phyloP scores from a whole-genome alignment of 108 stramenopile genomes.

The Cylindrotheca fusiformis region DNA sequence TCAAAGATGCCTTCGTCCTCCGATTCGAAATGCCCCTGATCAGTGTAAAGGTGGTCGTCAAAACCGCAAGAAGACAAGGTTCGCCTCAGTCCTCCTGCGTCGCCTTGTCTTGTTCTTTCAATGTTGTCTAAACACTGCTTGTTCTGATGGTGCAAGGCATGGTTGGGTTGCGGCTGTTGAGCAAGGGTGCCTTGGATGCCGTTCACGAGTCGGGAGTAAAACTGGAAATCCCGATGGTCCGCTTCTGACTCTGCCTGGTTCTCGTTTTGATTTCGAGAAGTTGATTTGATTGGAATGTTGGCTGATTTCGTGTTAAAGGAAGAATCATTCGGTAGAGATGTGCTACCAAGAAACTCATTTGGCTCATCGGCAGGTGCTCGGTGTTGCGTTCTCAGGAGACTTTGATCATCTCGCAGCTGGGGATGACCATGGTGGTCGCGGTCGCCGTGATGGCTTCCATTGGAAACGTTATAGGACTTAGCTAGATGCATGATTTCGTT shows the following conservation, averaged over 20 bases:
- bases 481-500: too few relatives aligned
- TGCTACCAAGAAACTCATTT: too few relatives aligned
- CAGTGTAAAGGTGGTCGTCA: background rate
- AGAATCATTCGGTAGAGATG: too few relatives aligned
- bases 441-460: too few relatives aligned
- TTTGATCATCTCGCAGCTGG: too few relatives aligned
- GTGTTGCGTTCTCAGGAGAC: too few relatives aligned
- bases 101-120: background rate
- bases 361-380: too few relatives aligned
- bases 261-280: background rate
- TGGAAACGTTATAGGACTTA: too few relatives aligned
- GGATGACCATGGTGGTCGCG: too few relatives aligned
- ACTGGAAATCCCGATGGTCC: conserved; percentile 42
- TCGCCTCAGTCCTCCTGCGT: background rate
- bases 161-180: background rate
- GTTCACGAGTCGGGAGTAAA: conserved; percentile 41
- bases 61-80: too few relatives aligned
- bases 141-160: background rate
- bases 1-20: background rate
- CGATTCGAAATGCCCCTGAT: background rate
- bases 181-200: conserved; percentile 27
- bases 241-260: conserved; percentile 6
- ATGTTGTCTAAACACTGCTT: background rate
- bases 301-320: background rate
- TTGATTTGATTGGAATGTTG: background rate